Base-by-base conservation (phyloP, 208 protist species). In the Trypanosoma mega region DNA sequence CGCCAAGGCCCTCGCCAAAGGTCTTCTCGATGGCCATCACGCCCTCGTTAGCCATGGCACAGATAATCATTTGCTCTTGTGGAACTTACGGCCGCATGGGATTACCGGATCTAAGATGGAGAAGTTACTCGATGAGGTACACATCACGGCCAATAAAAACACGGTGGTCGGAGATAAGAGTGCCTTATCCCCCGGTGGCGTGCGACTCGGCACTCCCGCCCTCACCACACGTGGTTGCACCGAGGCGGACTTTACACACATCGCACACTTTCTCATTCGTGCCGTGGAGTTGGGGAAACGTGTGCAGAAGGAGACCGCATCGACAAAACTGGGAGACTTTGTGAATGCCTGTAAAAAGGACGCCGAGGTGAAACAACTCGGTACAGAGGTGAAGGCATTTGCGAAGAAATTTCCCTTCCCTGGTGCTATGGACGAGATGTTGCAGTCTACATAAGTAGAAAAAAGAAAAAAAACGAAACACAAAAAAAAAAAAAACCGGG, bases 141-240 rank as follows among this genome's bases (percentile, higher is more conserved):
- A 72, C 58, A 98, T 99, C 65, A 95, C 96, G 0, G 67, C 90
- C 23, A 99, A 99, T 85, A 99, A 99, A 80, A 99, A 99, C 78
- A 88, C 96, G 7, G 93, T 99, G 49, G 76, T 82, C 18, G 97
- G 97, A 34, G 98, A 99, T 66, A 92, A 85, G 55, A 92, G 70
- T 49, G 96, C 97, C 7, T 58, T 98, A 31, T 81, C 79, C 3
- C 97, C 98, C 1, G 86, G 87, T 34, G 98, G 97, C 37, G 85
- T 99, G n/a, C 96, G 98, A 56, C 61, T 99, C 7, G 98, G 98
- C 49, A 96, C 97, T 12, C 88, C 90, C 20, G 92, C 97, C 6
- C 72, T 99, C n/a, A 99, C 98, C 1, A 90, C 97, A 16, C 92
- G 98, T 44, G 97, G 97, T 21, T 80, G 98, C 63, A 72, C 66